Conservation (phyloP, 805 yeast genomes). For the Maudiozyma saulgeensis region DNA sequence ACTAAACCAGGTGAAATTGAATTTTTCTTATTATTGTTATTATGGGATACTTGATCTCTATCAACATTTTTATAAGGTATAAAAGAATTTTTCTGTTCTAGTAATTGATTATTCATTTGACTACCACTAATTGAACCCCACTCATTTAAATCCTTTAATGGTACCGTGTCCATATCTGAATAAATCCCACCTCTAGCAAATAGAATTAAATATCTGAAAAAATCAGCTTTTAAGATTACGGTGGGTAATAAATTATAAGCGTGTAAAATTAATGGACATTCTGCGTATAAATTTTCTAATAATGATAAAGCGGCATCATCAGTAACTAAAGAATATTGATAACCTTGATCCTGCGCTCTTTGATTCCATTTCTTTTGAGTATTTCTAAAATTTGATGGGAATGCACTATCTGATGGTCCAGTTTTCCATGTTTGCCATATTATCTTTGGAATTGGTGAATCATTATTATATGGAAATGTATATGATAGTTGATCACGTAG, state of each 20-base stretch:
- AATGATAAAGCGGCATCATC: slow-evolving; percentile 57
- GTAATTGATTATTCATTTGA: background rate
- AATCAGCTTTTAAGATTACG: slow-evolving; percentile 81
- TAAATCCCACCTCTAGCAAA: slow-evolving; percentile 91
- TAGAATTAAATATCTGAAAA: slow-evolving; percentile 78
- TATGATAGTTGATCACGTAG: slow-evolving; percentile 44
- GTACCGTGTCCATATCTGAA: slow-evolving; percentile 79
- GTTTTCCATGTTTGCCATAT: slow-evolving; percentile 96
- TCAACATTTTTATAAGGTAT: background rate
- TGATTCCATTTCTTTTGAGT: slow-evolving; percentile 53
- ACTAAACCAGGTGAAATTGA: slow-evolving; percentile 52
- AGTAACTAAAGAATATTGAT: slow-evolving; percentile 58
- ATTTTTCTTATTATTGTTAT: too few species aligned
- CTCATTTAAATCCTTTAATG: slow-evolving; percentile 56
- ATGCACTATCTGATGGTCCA: slow-evolving; percentile 42
- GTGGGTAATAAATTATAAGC: slow-evolving; percentile 76
- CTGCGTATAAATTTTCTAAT: slow-evolving; percentile 46
- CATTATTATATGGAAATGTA: slow-evolving; percentile 66
- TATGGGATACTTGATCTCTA: background rate
- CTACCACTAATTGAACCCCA: slow-evolving; percentile 58
- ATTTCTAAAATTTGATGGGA: slow-evolving; percentile 44
- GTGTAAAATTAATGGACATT: slow-evolving; percentile 65
- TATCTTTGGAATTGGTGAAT: slow-evolving; percentile 57
- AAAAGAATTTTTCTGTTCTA: background rate
- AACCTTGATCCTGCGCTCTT: slow-evolving; percentile 22